Conservation (phyloP, 208 protist species). For the Wallacemonas rigidus region DNA sequence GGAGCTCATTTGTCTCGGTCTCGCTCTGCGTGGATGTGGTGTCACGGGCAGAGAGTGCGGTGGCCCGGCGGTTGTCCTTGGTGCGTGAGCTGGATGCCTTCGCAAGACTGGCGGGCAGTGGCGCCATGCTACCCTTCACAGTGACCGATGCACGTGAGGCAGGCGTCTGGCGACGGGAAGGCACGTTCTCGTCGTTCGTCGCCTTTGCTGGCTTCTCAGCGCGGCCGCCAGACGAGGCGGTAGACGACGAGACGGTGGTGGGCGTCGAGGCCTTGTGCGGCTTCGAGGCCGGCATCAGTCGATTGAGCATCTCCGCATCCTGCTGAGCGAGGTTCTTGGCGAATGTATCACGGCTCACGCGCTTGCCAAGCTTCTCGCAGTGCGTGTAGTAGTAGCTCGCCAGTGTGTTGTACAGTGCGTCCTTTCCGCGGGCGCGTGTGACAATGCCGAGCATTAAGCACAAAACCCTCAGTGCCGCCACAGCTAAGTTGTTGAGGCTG, state of each 20-base stretch:
- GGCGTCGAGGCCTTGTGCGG: slow-evolving; percentile 9
- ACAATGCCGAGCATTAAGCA: slow-evolving; percentile 72
- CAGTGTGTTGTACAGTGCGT: slow-evolving; percentile 74
- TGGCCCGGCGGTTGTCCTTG: not conserved
- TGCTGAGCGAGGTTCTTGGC: slow-evolving; percentile 47
- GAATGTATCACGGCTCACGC: slow-evolving; percentile 63
- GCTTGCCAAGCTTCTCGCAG: slow-evolving; percentile 84
- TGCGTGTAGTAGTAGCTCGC: slow-evolving; percentile 83
- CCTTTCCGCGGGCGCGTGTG: slow-evolving; percentile 55
- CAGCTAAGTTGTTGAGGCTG: slow-evolving; percentile 68
- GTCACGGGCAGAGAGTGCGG: not conserved
- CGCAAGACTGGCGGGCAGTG: not conserved
- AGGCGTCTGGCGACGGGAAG: not conserved
- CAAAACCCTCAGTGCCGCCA: slow-evolving; percentile 63
- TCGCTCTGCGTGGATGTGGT: too few relatives aligned
- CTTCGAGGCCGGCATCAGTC: slow-evolving; percentile 17
- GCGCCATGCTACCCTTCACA: slow-evolving; percentile 2
- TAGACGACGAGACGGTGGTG: not conserved
- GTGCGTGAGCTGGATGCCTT: not conserved
- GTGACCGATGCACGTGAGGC: not conserved
- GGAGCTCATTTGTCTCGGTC: not conserved
- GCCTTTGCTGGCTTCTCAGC: not conserved
- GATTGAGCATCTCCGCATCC: slow-evolving; percentile 51
- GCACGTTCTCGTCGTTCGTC: slow-evolving; percentile 1
- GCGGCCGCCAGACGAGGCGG: slow-evolving; percentile 7